phyloP scores from a whole-genome alignment of 257 asterid genomes.

The Forsythia suspensa region DNA sequence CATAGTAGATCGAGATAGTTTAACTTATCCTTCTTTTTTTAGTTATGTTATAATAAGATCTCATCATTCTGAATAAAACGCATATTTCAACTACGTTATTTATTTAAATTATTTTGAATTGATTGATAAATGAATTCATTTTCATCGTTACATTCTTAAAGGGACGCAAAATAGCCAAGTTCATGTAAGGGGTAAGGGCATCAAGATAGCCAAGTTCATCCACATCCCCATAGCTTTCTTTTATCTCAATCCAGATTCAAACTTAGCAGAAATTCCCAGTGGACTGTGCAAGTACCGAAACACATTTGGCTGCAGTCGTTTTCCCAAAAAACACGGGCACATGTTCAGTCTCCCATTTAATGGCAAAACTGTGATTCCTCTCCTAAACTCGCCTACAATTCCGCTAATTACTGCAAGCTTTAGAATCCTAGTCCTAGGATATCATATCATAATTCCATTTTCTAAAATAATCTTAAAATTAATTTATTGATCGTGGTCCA shows the following conservation, averaged over 20 bases:
- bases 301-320: conserved; percentile 16
- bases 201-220: not conserved
- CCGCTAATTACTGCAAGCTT: not conserved
- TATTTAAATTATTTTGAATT: too few relatives aligned
- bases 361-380: conserved; percentile 14
- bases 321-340: conserved; percentile 27
- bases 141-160: too few relatives aligned
- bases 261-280: conserved; percentile 9
- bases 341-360: not conserved
- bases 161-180: not conserved
- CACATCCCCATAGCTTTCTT: not conserved
- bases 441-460: not conserved
- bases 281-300: conserved; percentile 23
- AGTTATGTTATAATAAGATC: too few relatives aligned
- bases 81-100: too few relatives aligned
- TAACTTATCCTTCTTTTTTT: too few relatives aligned
- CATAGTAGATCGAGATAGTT: too few relatives aligned
- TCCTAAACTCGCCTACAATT: conserved; percentile 15
- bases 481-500: conserved; percentile 19
- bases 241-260: not conserved
- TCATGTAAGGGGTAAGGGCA: not conserved
- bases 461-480: too few relatives aligned
- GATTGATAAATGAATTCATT: too few relatives aligned
- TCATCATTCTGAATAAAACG: too few relatives aligned
- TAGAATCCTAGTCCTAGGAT: not conserved